Percentiles rank a stretch among this genome's conserved stretches.
These are phyloP conservation scores for Kodamaea anthophila DNA, from an alignment of 1,139 yeast species.

Conservation along the genomic window DNA sequence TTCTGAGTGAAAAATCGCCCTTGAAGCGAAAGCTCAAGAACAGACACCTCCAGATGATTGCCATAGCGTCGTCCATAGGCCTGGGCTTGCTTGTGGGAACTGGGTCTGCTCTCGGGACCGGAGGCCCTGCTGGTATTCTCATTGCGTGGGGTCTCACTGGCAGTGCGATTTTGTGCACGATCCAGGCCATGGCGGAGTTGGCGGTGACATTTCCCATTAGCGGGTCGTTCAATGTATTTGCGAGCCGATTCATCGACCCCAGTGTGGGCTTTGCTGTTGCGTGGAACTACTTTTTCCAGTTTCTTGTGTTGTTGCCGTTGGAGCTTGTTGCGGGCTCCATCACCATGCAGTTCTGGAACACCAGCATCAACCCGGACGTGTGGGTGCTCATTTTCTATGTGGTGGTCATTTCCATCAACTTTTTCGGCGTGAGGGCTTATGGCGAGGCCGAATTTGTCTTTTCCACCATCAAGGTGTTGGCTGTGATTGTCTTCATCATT, in stretches of 20 bases:
- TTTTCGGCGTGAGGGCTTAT: constrained; percentile 30
- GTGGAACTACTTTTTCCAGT: constrained; percentile 28
- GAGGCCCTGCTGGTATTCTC: constrained; percentile 63
- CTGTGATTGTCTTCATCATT: constrained; percentile 27
- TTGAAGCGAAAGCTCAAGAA: constrained; percentile 20
- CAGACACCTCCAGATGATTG: constrained; percentile 24
- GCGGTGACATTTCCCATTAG: constrained; percentile 30
- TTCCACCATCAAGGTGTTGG: constrained; percentile 26
- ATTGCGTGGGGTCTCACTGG: constrained; percentile 29
- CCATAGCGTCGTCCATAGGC: constrained; percentile 31
- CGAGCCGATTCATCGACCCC: constrained; percentile 29
- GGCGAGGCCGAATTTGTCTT: constrained; percentile 32
- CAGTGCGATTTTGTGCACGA: constrained; percentile 24
- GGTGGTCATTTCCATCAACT: constrained; percentile 24
- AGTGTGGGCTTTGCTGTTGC: constrained; percentile 32
- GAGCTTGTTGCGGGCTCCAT: constrained; percentile 30
- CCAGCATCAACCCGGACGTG: constrained; percentile 24
- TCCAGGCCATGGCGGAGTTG: constrained; percentile 31
- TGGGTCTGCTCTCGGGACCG: constrained; percentile 25
- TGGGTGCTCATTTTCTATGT: constrained; percentile 28
- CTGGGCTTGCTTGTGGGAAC: constrained; percentile 23
- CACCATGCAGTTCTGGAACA: constrained; percentile 27
- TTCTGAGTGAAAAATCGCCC: constrained; percentile 17
- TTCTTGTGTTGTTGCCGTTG: constrained; percentile 23
- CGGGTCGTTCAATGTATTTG: constrained; percentile 29